Percentiles rank a stretch among this genome's conserved stretches.
These are phyloP conservation scores for Eucalyptus cloeziana DNA, from an alignment of 345 rosid genomes.

Conservation along the genomic window DNA sequence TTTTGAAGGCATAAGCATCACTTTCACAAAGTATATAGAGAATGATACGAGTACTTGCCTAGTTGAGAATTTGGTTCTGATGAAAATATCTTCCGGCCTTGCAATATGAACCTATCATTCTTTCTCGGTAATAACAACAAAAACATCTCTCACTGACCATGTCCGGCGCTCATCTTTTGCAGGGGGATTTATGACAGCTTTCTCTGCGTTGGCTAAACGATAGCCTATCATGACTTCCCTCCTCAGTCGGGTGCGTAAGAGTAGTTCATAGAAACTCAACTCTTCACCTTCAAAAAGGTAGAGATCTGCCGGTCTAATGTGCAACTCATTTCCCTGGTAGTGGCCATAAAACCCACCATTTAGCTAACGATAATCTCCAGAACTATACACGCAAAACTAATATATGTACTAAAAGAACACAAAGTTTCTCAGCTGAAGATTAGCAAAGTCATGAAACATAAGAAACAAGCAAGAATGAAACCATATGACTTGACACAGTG, in stretches of 20 bases:
- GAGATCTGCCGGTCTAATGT: conserved; percentile 47
- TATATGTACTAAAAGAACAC: background rate
- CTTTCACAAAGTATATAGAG: background rate
- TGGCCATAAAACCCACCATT: background rate
- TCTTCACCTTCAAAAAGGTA: conserved; percentile 50
- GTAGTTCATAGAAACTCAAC: conserved; percentile 48
- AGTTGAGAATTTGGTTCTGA: background rate
- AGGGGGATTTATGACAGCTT: conserved; percentile 52
- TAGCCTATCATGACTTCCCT: conserved; percentile 62
- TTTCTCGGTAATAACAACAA: conserved; percentile 52
- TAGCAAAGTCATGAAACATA: background rate
- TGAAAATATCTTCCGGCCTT: background rate
- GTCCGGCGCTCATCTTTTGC: conserved; percentile 30
- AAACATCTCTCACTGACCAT: conserved; percentile 43
- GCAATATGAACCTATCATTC: conserved; percentile 10
- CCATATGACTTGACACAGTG: background rate
- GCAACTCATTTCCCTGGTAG: conserved; percentile 63
- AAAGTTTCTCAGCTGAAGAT: background rate
- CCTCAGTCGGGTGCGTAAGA: conserved; percentile 43
- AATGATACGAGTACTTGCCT: background rate
- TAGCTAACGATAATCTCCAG: background rate
- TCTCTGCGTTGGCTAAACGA: conserved; percentile 36
- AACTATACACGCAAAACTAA: background rate
- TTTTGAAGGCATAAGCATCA: background rate
- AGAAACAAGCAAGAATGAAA: background rate